Evolutionary conservation across 75 land plant species (phyloP).

Genomic region (Pseudotsuga menziesii): DNA sequence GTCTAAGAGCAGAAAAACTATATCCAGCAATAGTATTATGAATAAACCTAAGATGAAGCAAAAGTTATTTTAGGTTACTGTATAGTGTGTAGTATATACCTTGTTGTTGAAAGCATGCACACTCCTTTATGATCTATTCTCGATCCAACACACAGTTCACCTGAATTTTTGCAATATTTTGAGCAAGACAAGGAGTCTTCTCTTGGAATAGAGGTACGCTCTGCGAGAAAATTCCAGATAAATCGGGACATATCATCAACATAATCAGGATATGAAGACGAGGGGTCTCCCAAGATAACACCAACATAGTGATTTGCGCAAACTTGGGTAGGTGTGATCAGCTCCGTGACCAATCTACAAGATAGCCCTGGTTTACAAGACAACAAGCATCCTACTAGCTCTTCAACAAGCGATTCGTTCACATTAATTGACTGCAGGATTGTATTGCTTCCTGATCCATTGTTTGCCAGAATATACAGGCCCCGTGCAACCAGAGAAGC

Average conservation of each 20-base stretch:
- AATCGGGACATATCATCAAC: constrained; percentile 75
- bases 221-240: constrained; percentile 93
- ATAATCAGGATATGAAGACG: constrained; percentile 30
- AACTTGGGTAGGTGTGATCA: constrained; percentile 49
- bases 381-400: constrained; percentile 67
- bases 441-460: constrained; percentile 15
- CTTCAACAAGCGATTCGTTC: constrained; percentile 72
- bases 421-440: constrained; percentile 48
- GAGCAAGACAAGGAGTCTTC: constrained; percentile 39
- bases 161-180: constrained; percentile 40
- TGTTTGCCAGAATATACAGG: constrained; percentile 64
- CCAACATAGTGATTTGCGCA: constrained; percentile 94
- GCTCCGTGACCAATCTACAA: constrained; percentile 63
- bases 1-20: not conserved
- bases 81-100: constrained; percentile 30
- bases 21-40: not conserved
- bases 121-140: constrained; percentile 58
- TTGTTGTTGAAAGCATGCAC: constrained; percentile 84
- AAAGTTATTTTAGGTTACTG: not conserved
- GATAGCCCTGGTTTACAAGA: constrained; percentile 77
- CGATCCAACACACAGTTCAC: constrained; percentile 73
- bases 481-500: constrained; percentile 80
- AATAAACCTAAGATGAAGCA: constrained; percentile 5
- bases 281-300: constrained; percentile 69
- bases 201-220: constrained; percentile 46